These are phyloP conservation scores for Rickenella mellea DNA, from an alignment of 768 basidiomycete genomes.

Conservation along the genomic window DNA sequence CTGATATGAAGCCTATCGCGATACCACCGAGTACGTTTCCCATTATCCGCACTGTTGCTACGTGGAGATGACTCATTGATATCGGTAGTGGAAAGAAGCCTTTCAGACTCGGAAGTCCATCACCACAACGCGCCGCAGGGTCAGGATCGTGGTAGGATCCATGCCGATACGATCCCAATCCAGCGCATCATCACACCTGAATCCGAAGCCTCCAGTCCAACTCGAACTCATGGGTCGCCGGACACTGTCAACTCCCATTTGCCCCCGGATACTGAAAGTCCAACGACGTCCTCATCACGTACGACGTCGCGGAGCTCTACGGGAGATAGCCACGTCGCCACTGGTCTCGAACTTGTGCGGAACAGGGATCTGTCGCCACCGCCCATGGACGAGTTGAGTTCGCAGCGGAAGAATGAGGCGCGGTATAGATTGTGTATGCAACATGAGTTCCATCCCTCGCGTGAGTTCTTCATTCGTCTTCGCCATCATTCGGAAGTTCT, in stretches of 20 bases:
- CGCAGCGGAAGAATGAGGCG: conserved; percentile 47
- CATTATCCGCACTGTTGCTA: too few species aligned
- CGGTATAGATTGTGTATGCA: conserved; percentile 57
- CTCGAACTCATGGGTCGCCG: background rate
- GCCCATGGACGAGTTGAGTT: conserved; percentile 25
- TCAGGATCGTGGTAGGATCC: too few species aligned
- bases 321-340: background rate
- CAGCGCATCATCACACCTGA: conserved; percentile 5
- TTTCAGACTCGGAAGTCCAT: too few species aligned
- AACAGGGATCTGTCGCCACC: conserved; percentile 32
- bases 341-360: conserved; percentile 16
- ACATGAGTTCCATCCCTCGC: conserved; percentile 60
- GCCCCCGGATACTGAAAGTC: background rate
- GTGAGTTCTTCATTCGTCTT: conserved; percentile 30
- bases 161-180: conserved; percentile 1
- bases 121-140: too few species aligned
- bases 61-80: too few species aligned
- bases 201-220: background rate
- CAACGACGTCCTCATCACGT: background rate
- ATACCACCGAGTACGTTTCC: conserved; percentile 16
- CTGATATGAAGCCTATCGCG: conserved; percentile 29
- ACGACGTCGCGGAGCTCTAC: background rate
- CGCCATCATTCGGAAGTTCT: background rate
- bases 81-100: too few species aligned
- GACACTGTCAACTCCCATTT: background rate